A percentile compares a stretch with the other conserved stretches of the same genome.
These are phyloP conservation scores for Oryza australiensis DNA, from an alignment of 176 grass and related monocot species.

Conservation along the genomic window DNA sequence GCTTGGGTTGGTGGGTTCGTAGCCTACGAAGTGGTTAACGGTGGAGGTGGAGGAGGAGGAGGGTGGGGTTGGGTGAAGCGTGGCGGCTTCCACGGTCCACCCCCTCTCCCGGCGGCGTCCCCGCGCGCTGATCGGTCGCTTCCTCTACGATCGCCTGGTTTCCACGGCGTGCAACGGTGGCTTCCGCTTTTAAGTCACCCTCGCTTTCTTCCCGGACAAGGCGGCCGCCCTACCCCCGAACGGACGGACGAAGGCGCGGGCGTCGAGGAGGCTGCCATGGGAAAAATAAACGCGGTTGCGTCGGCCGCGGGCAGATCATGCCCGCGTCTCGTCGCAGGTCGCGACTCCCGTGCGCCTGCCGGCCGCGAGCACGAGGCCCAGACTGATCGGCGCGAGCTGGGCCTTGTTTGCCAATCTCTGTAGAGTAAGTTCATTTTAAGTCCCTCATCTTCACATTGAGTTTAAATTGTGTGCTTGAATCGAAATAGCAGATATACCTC, in stretches of 20 bases:
- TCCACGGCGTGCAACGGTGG: not conserved
- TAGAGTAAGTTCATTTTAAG: no score
- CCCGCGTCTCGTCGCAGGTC: no score
- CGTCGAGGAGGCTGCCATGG: not conserved
- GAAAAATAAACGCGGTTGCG: no score
- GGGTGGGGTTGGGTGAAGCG: slow-evolving; percentile 35
- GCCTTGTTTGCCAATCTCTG: no score
- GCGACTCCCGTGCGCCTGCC: no score
- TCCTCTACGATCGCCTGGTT: not conserved
- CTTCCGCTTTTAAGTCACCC: slow-evolving; percentile 7
- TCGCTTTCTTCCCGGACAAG: not conserved
- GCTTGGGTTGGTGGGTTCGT: not conserved
- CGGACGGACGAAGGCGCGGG: slow-evolving; percentile 20
- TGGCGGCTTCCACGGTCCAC: slow-evolving; percentile 46
- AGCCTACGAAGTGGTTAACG: not conserved
- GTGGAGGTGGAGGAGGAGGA: not conserved
- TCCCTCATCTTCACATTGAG: no score
- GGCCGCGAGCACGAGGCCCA: no score
- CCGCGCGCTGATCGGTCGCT: slow-evolving; percentile 14
- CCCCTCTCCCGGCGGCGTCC: slow-evolving; percentile 38
- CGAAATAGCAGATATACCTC: no score
- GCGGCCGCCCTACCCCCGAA: not conserved
- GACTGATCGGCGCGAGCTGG: no score
- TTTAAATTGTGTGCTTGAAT: no score
- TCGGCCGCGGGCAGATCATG: no score